Conservation (phyloP, 2,329 filamentous ascomycete species). For the Aspergillus eucalypticola region DNA sequence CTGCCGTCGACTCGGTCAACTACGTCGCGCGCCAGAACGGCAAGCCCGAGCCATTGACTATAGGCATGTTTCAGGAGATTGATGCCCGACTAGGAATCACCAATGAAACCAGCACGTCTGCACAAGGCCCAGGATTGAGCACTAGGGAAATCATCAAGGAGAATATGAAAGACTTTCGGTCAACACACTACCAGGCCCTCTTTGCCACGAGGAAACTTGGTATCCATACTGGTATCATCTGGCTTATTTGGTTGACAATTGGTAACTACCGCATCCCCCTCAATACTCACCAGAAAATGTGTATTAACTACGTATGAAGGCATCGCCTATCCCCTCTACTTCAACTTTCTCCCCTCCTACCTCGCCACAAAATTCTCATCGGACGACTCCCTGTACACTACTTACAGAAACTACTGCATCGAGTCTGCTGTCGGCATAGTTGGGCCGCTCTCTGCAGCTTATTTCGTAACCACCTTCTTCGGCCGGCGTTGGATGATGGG, state of each 20-base stretch:
- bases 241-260: conserved; percentile 48
- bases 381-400: conserved; percentile 21
- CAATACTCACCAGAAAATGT: neutral
- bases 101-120: neutral
- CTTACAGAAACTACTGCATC: conserved; percentile 31
- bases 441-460: conserved; percentile 46
- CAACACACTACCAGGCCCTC: conserved; percentile 28
- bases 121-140: conserved; percentile 17
- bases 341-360: conserved; percentile 51
- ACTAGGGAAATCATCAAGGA: conserved; percentile 30
- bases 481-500: conserved; percentile 51
- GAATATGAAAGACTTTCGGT: conserved; percentile 31
- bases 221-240: conserved; percentile 39
- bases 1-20: conserved; percentile 52
- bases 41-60: conserved; percentile 30
- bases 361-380: conserved; percentile 42
- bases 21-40: conserved; percentile 32
- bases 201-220: conserved; percentile 29
- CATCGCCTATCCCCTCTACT: conserved; percentile 52
- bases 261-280: conserved; percentile 6
- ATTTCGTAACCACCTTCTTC: conserved; percentile 44
- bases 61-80: conserved; percentile 34
- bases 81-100: conserved; percentile 22
- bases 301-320: conserved; percentile 22
- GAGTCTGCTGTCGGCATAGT: conserved; percentile 41